These are phyloP conservation scores for Draba incana DNA, from an alignment of 345 rosid species.

Conservation along the genomic window DNA sequence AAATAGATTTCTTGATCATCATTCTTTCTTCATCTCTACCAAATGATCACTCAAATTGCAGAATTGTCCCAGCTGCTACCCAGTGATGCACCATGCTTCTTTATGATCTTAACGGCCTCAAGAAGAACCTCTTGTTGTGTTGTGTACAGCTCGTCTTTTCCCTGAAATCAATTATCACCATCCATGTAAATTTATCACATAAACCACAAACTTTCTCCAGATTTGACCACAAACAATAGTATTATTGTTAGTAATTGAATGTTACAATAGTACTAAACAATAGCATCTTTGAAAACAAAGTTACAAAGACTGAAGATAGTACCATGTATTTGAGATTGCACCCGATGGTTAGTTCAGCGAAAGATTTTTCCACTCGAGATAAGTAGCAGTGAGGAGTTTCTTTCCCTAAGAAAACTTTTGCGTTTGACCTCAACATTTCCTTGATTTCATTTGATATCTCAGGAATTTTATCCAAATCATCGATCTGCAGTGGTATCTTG, in stretches of 20 bases:
- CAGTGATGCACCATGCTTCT: slow-evolving; percentile 68
- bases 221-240: neutral
- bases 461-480: slow-evolving; percentile 74
- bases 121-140: slow-evolving; percentile 76
- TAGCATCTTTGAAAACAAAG: neutral
- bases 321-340: slow-evolving; percentile 90
- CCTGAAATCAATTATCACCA: slow-evolving; percentile 41
- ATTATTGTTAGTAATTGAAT: no score
- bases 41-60: slow-evolving; percentile 21
- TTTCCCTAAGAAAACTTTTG: slow-evolving; percentile 79
- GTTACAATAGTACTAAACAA: neutral
- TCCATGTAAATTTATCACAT: neutral
- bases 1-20: neutral
- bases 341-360: slow-evolving; percentile 75
- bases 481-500: slow-evolving; percentile 67
- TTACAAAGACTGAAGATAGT: slow-evolving; percentile 6
- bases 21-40: slow-evolving; percentile 5
- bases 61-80: slow-evolving; percentile 52
- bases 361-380: slow-evolving; percentile 70
- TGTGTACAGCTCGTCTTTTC: slow-evolving; percentile 67
- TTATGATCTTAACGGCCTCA: slow-evolving; percentile 64
- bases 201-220: neutral
- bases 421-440: slow-evolving; percentile 57
- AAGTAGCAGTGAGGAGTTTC: slow-evolving; percentile 86
- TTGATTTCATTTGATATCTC: slow-evolving; percentile 70